Base-by-base conservation (phyloP, 768 basidiomycete species). In the Russula earlei region DNA sequence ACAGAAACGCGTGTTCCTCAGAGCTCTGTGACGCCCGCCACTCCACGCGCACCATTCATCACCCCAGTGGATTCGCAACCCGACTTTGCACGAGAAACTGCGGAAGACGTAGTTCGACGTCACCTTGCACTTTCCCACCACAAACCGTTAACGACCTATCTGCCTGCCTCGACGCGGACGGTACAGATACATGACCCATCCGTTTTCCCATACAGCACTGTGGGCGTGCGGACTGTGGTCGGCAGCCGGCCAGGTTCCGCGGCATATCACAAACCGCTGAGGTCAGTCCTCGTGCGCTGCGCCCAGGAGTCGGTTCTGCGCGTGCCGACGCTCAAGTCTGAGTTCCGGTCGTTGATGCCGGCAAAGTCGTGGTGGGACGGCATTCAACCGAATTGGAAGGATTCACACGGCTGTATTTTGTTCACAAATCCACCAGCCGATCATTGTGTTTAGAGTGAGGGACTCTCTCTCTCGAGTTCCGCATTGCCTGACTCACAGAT, bases 341-440 rank as follows among this genome's bases (percentile, higher is more conserved):
- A 84, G 60, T 80, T 80, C 52, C 77, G 78, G 60, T 69, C 73
- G 24, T 67, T 78, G 62, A 59, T 88, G 56, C 65, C 64, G 14
- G 83, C 82, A 3, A 77, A 71, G 56, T 83, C 84, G 49, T 92
- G 87, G 83, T 91, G 87, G 87, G 89, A 87, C 66, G 89, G 90
- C 2, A 70, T 81, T 14, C 55, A 43, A 36, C 27, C 24, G 7
- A 52, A 58, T 24, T 54, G 52, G 57, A 58, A 44, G 36, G 52
- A 54, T 15, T 4, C 47, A 15, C 25, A 54, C 7, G 57, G 52
- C n/a, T 49, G 47, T 24, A 54, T 58, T 10, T 19, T 14, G 11
- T 58, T 58, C 29, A 40, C 52, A 15, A 44, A 22, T 19, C 41
- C 51, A 27, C 46, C 51, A 20, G 7, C 41, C n/a, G 33, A 43